These are phyloP conservation scores for Boletus rufocinnamomeus DNA, from an alignment of 768 basidiomycete genomes.

Conservation along the genomic window DNA sequence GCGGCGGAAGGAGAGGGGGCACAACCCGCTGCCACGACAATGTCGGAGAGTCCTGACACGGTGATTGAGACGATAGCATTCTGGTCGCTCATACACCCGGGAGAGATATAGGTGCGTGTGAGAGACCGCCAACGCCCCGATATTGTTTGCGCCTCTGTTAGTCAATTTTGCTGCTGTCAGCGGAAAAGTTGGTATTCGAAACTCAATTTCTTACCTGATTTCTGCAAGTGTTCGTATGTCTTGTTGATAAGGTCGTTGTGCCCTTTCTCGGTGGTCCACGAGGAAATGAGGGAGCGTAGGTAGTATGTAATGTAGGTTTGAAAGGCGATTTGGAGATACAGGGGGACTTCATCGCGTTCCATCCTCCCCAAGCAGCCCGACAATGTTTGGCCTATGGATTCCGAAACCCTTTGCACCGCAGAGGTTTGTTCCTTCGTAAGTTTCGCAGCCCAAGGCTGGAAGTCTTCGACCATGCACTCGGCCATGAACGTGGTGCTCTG, in stretches of 20 bases:
- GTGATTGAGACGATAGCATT: background rate
- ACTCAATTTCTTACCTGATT: constrained; percentile 2
- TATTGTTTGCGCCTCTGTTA: constrained; percentile 13
- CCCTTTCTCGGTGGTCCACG: constrained; percentile 14
- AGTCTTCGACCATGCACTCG: background rate
- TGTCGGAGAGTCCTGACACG: constrained; percentile 2
- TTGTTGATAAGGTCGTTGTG: constrained; percentile 1
- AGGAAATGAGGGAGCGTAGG: constrained; percentile 5
- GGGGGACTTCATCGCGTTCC: background rate
- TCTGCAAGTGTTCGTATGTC: constrained; percentile 13
- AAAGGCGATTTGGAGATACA: constrained; percentile 16
- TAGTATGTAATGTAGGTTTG: constrained; percentile 10
- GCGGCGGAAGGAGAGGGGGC: background rate
- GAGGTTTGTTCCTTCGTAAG: background rate
- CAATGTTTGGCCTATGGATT: constrained; percentile 3
- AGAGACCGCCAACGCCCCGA: constrained; percentile 18
- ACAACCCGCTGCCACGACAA: constrained; percentile 12
- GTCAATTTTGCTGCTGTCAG: background rate
- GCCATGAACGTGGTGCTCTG: constrained; percentile 13
- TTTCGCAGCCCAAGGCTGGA: background rate
- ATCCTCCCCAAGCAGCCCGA: background rate
- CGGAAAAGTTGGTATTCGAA: background rate
- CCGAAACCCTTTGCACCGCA: background rate
- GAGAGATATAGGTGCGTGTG: constrained; percentile 12
- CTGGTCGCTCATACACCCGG: background rate